These are phyloP conservation scores for Spongiforma sp. DNA, from an alignment of 1,284 basidiomycete species.

Conservation along the genomic window DNA sequence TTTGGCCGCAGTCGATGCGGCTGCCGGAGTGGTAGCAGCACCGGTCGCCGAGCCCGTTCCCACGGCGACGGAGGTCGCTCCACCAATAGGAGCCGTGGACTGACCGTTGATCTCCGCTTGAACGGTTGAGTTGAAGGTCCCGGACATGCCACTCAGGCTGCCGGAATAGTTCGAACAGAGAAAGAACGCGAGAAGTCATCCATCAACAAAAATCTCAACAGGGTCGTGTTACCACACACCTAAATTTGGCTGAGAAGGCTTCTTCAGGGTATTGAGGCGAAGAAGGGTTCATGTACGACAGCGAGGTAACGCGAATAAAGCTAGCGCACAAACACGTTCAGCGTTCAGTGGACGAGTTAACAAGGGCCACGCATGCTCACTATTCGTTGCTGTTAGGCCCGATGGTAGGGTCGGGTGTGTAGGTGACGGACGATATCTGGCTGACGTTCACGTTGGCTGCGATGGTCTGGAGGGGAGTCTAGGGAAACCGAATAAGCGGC, in stretches of 20 bases:
- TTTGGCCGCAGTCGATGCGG: too few relatives aligned
- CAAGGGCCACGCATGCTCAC: conserved; percentile 46
- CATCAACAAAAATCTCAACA: neutral
- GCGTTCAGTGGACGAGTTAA: neutral
- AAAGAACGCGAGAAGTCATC: neutral
- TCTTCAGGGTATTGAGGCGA: conserved; percentile 61
- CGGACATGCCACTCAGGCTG: conserved; percentile 68
- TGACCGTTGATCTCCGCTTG: conserved; percentile 63
- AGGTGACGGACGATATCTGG: conserved; percentile 52
- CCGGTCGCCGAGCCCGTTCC: too few relatives aligned
- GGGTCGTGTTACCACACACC: conserved; percentile 43
- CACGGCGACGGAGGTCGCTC: conserved; percentile 17
- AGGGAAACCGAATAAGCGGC: neutral
- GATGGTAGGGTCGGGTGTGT: conserved; percentile 63
- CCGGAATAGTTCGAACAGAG: conserved; percentile 11
- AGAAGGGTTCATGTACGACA: conserved; percentile 52
- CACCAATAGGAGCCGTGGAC: conserved; percentile 59
- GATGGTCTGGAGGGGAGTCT: conserved; percentile 75
- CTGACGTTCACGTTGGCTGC: conserved; percentile 64
- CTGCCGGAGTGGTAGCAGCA: too few relatives aligned
- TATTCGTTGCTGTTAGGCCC: conserved; percentile 67
- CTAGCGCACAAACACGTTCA: conserved; percentile 30
- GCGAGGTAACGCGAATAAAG: conserved; percentile 78
- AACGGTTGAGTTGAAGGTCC: conserved; percentile 59
- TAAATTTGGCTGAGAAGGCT: conserved; percentile 85